Base-by-base conservation (phyloP, 1,139 yeast genomes). In the Spathaspora sp. region DNA sequence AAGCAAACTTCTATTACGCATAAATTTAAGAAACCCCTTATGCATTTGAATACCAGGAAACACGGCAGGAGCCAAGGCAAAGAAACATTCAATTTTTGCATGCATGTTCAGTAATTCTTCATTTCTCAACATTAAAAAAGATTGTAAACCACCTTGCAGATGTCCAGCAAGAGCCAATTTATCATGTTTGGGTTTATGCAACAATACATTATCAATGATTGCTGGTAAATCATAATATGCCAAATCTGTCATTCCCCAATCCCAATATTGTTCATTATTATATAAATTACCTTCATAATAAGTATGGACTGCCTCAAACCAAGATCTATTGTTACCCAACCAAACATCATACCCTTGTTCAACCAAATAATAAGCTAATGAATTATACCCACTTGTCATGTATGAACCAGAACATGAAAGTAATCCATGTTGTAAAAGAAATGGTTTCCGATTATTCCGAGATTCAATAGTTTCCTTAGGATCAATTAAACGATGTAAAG, bases 91-190 rank as follows among this genome's bases (percentile, higher is more conserved):
- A 18, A 93, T 63, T 52, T 81, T 82, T 2, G 68, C 67, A 47
- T 74, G 80, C 37, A 61, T 45, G 1, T 56, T 55, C 6, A 44
- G 44, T 42, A 71, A 57, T n/a, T 67, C 56, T n/a, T 60, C 62
- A 50, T 71, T 71, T 41, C 68, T 64, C 46, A 79, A 73, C 61
- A 81, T 77, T 40, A 88, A 67, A 49, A 89, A 86, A 1, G 86
- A 76, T 63, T 91, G 96, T 0, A 97, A 81, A 2, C 97, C 89
- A 1, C 98, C 98, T 65, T 93, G 99, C 20, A 96, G 89, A 60
- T 93, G 99, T 0, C 91, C 91, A 9, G 85, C 75, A 25, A 91
- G 65, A 1, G 85, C 74, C 13, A 90, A 60, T 56, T 84, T 80
- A 6, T 66, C 58, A 41, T 70, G 72, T 33, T 68, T 60, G 2